Percentiles rank a stretch among this genome's conserved stretches.
phyloP scores from a whole-genome alignment of 257 asterid genomes.

The Rhazya stricta region DNA sequence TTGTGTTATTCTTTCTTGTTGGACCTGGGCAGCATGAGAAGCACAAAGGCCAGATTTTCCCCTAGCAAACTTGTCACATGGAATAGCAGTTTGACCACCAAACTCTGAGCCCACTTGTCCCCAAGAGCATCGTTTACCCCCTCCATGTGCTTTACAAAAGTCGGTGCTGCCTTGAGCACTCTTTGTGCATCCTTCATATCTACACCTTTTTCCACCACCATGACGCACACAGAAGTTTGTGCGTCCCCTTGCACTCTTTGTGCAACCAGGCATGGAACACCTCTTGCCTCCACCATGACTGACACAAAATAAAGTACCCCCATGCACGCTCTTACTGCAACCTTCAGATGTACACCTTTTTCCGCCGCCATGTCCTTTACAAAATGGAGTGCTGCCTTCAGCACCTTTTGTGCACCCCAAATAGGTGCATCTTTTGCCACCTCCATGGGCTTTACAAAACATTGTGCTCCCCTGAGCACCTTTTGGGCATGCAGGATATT shows the following conservation, averaged over 20 bases:
- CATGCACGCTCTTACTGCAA: conserved; percentile 57
- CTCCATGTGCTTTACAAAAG: conserved; percentile 59
- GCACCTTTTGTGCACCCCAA: conserved; percentile 65
- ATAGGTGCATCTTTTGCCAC: conserved; percentile 53
- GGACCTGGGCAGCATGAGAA: conserved; percentile 42
- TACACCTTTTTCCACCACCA: conserved; percentile 75
- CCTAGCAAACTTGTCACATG: conserved; percentile 57
- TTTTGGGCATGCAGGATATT: conserved; percentile 41
- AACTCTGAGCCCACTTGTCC: conserved; percentile 34
- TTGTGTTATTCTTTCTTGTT: conserved; percentile 22
- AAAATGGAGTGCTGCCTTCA: conserved; percentile 55
- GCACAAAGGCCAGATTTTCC: conserved; percentile 56
- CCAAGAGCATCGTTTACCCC: conserved; percentile 63
- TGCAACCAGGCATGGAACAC: conserved; percentile 42
- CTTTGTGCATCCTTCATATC: conserved; percentile 43
- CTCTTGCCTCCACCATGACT: conserved; percentile 66
- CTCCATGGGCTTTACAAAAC: conserved; percentile 65
- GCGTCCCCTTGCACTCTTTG: conserved; percentile 59
- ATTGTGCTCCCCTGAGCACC: conserved; percentile 67
- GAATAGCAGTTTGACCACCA: conserved; percentile 15
- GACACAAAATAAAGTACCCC: conserved; percentile 59
- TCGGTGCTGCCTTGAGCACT: conserved; percentile 70
- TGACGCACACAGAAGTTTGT: conserved; percentile 57
- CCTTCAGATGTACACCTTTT: conserved; percentile 55
- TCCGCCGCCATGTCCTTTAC: conserved; percentile 70